Evolutionary conservation across 345 rosid species (phyloP), one percentile per base, ranked within the genome.

Genomic region (Ailanthus altissimus): DNA sequence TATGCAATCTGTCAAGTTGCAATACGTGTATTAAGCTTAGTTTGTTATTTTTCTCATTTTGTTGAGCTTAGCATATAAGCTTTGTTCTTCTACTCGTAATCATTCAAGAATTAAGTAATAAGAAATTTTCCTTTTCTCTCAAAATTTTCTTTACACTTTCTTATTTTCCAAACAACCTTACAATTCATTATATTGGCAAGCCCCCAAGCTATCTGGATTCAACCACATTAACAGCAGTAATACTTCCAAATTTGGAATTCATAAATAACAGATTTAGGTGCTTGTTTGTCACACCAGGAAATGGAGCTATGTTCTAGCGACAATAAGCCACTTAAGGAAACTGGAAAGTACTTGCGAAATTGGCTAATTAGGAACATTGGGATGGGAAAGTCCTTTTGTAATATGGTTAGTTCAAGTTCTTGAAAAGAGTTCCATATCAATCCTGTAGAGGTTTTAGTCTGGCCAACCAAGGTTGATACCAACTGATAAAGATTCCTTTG

Each of bases 161-260:
- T n/a, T n/a, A n/a, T n/a, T n/a, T n/a, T n/a, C n/a, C n/a, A n/a
- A n/a, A n/a, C n/a, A n/a, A n/a, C n/a, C n/a, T n/a, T n/a, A n/a
- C n/a, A n/a, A n/a, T n/a, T n/a, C n/a, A n/a, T n/a, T n/a, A n/a
- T n/a, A n/a, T n/a, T n/a, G 79, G 83, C 85, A 26, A 94, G 42
- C 10, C 90, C 91, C 81, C 86, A 85, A 63, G 92, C 90, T 53
- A 94, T 67, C 80, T 82, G 59, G 85, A 87, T 40, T 84, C 88
- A 1, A 70, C 46, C 57, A 84, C 85, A 3, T 69, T 81, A 12
- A 87, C 36, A 13, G 69, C 79, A 3, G 82, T 90, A 3, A 88
- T 67, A 79, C 87, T 90, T 54, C 98, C 98, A 57, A 92, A 89
- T 73, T 93, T 89, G 21, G 79, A n/a, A n/a, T n/a, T n/a, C 86